Evolutionary conservation across 176 grass and related monocot genomes (phyloP).

Genomic region (Ensete glaucum): DNA sequence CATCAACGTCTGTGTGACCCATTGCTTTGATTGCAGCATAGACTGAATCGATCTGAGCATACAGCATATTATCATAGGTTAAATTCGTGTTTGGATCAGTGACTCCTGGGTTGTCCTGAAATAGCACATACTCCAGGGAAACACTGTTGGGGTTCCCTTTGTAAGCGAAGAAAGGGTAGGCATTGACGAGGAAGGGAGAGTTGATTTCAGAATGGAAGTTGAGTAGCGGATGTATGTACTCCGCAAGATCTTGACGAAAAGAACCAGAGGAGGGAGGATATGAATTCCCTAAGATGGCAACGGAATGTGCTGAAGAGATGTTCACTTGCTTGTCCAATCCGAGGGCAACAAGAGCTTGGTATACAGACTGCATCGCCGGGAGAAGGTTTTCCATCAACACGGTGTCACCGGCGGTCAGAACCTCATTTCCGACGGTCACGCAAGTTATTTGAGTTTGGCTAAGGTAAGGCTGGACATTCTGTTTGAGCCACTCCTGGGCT

Average conservation of each 20-base stretch:
- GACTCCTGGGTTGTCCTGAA: slow-evolving; percentile 7
- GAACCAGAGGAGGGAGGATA: slow-evolving; percentile 11
- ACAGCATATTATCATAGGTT: slow-evolving; percentile 12
- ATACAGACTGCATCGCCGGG: neutral
- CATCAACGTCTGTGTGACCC: slow-evolving; percentile 9
- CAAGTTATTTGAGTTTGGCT: neutral
- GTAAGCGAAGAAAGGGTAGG: slow-evolving; percentile 17
- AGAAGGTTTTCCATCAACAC: neutral
- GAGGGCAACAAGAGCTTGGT: neutral
- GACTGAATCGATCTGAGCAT: slow-evolving; percentile 8
- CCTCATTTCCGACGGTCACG: neutral
- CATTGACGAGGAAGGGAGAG: slow-evolving; percentile 15
- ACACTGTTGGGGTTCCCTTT: neutral
- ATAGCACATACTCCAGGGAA: slow-evolving; percentile 8
- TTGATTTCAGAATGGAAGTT: slow-evolving; percentile 11
- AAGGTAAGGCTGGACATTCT: neutral
- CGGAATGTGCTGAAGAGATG: slow-evolving; percentile 1
- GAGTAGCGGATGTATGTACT: slow-evolving; percentile 1
- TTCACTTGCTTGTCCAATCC: slow-evolving; percentile 9
- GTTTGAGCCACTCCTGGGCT: neutral
- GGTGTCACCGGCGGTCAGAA: neutral
- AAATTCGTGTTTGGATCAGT: slow-evolving; percentile 16
- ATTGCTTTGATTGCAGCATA: slow-evolving; percentile 6
- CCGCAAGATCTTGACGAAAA: neutral
- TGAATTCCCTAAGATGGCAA: slow-evolving; percentile 3